Evolutionary conservation across 805 yeast genomes (phyloP).

Genomic region (Candida verbasci): DNA sequence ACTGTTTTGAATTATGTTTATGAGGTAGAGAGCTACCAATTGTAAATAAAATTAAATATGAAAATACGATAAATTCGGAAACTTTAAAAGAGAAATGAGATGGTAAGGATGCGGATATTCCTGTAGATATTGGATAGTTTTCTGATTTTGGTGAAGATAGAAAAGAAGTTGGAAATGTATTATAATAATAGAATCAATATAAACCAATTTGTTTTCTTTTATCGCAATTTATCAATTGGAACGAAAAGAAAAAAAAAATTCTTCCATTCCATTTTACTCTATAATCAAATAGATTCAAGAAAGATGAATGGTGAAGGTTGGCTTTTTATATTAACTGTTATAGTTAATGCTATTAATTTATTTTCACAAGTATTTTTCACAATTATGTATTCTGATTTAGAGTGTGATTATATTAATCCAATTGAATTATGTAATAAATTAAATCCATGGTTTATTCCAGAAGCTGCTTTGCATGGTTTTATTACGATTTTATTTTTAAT

Average conservation of each 20-base stretch:
- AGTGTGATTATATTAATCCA: conserved; percentile 95
- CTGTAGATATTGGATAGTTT: conserved; percentile 38
- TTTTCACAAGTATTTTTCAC: conserved; percentile 93
- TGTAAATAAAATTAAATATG: conserved; percentile 33
- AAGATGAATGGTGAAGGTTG: conserved; percentile 9
- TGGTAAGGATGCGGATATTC: conserved; percentile 9
- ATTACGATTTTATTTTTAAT: conserved; percentile 67
- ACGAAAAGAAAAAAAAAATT: conserved; percentile 1
- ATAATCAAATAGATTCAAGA: no score
- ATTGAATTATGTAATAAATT: conserved; percentile 92
- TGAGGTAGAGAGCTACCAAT: conserved; percentile 45
- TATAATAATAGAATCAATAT: no score
- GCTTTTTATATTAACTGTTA: conserved; percentile 70
- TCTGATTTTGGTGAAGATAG: conserved; percentile 36
- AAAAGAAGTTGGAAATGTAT: conserved; percentile 49
- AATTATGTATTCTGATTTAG: conserved; percentile 91
- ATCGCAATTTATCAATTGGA: conserved; percentile 36
- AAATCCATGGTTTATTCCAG: conserved; percentile 86
- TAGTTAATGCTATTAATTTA: conserved; percentile 81
- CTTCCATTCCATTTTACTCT: neutral
- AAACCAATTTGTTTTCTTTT: no score
- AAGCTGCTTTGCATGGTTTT: conserved; percentile 77
- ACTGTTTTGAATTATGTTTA: conserved; percentile 61
- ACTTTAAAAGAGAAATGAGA: conserved; percentile 16
- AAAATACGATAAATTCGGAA: conserved; percentile 39